A percentile compares a stretch with the other conserved stretches of the same genome.
phyloP scores from a whole-genome alignment of 768 basidiomycete genomes.

The Phylloporus sp. region DNA sequence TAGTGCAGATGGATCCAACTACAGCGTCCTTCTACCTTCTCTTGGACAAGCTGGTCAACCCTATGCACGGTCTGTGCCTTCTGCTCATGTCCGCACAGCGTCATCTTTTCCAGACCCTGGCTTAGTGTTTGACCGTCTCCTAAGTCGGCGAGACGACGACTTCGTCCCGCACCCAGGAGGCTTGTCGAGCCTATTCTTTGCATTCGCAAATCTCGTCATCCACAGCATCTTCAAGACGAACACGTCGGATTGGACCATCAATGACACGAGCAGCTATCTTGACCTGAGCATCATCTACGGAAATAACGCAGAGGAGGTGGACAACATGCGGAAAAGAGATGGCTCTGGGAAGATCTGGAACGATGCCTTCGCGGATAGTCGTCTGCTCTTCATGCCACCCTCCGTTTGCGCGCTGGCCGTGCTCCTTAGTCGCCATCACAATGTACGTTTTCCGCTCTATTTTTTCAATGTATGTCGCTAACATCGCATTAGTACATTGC shows the following conservation, averaged over 20 bases:
- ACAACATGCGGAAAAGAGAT: conserved; percentile 54
- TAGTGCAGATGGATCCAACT: conserved; percentile 56
- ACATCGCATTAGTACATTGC: conserved; percentile 56
- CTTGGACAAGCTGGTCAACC: conserved; percentile 60
- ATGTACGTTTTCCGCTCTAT: conserved; percentile 39
- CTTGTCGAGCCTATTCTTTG: conserved; percentile 71
- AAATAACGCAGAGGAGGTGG: conserved; percentile 42
- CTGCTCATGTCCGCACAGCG: conserved; percentile 38
- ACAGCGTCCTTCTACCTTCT: conserved; percentile 51
- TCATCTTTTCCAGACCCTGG: conserved; percentile 59
- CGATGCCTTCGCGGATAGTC: conserved; percentile 66
- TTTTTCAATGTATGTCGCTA: neutral
- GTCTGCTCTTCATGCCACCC: conserved; percentile 71
- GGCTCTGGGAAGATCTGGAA: conserved; percentile 65
- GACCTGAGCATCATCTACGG: conserved; percentile 78
- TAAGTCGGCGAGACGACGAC: conserved; percentile 36
- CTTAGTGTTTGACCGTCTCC: conserved; percentile 67
- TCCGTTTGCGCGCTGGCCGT: conserved; percentile 64
- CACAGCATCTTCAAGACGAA: conserved; percentile 68
- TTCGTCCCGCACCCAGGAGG: conserved; percentile 61
- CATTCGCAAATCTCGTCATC: conserved; percentile 74
- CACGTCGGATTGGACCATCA: conserved; percentile 45
- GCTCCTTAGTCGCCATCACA: conserved; percentile 70
- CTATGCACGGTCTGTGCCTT: conserved; percentile 65
- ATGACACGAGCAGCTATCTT: conserved; percentile 68